Conservation (phyloP, 2,329 filamentous ascomycete genomes). For the Clarireedia sp. region DNA sequence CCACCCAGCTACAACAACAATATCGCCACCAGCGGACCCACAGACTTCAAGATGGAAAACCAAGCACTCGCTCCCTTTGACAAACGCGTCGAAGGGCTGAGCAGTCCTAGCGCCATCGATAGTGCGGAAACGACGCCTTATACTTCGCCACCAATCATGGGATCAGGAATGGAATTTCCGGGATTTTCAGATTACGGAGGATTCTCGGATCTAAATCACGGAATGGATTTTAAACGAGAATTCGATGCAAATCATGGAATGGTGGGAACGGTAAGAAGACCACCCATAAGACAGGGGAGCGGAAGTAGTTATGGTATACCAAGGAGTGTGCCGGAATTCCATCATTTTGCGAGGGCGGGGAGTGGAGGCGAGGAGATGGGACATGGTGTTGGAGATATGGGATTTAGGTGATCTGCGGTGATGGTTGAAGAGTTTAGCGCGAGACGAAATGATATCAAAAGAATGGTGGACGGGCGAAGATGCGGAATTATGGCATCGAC, state of each 20-base stretch:
- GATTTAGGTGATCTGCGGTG: neutral
- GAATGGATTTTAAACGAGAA: constrained; percentile 9
- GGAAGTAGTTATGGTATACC: constrained; percentile 8
- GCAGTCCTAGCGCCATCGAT: constrained; percentile 14
- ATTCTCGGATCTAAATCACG: constrained; percentile 10
- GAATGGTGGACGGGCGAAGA: no score
- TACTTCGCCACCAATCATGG: constrained; percentile 12
- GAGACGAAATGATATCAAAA: no score
- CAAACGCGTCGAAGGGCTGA: constrained; percentile 24
- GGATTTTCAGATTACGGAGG: constrained; percentile 8
- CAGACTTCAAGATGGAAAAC: constrained; percentile 27
- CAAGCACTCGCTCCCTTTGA: constrained; percentile 15
- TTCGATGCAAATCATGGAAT: neutral
- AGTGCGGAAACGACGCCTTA: constrained; percentile 8
- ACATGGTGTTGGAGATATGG: neutral
- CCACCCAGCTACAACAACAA: constrained; percentile 22
- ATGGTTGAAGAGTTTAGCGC: no score
- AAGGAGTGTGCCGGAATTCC: constrained; percentile 5
- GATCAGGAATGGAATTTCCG: constrained; percentile 9
- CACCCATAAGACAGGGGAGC: constrained; percentile 6
- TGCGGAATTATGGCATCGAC: no score
- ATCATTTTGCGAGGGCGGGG: neutral
- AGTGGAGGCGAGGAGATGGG: neutral
- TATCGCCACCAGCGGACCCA: constrained; percentile 17
- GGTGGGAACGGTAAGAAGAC: constrained; percentile 4